A percentile compares a stretch with the other conserved stretches of the same genome.
These are phyloP conservation scores for Lodderomyces theae DNA, from an alignment of 1,139 yeast species.

Conservation along the genomic window DNA sequence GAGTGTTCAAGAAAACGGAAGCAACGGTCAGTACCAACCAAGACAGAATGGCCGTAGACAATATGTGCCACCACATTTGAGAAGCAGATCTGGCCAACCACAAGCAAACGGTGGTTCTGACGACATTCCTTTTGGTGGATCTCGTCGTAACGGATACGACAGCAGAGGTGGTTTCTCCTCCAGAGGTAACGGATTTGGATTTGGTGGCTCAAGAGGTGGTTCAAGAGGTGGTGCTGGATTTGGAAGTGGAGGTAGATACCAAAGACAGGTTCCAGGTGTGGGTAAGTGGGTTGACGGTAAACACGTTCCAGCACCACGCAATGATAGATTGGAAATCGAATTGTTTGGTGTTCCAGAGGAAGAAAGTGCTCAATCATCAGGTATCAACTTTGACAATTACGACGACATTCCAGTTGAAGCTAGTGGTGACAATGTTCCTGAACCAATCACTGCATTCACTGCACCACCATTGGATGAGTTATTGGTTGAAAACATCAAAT, in stretches of 20 bases:
- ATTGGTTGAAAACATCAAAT: slow-evolving; percentile 79
- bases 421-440: slow-evolving; percentile 92
- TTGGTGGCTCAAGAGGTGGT: slow-evolving; percentile 19
- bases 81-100: slow-evolving; percentile 26
- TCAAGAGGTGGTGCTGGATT: slow-evolving; percentile 23
- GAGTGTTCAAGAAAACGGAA: slow-evolving; percentile 30
- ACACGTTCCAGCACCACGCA: slow-evolving; percentile 79
- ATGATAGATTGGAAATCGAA: slow-evolving; percentile 70
- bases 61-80: slow-evolving; percentile 74
- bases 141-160: slow-evolving; percentile 17
- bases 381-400: slow-evolving; percentile 97
- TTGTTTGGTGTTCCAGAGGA: slow-evolving; percentile 89
- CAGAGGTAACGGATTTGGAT: slow-evolving; percentile 18
- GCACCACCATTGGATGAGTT: slow-evolving; percentile 89
- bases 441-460: slow-evolving; percentile 83
- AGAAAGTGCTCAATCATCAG: slow-evolving; percentile 80
- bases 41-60: slow-evolving; percentile 21
- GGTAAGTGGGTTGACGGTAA: slow-evolving; percentile 87
- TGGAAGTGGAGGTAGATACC: slow-evolving; percentile 29
- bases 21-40: slow-evolving; percentile 8
- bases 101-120: slow-evolving; percentile 6
- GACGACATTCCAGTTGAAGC: slow-evolving; percentile 99
- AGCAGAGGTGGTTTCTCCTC: slow-evolving; percentile 10
- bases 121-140: slow-evolving; percentile 16
- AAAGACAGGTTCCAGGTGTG: slow-evolving; percentile 37